These are phyloP conservation scores for Candida dubliniensis DNA, from an alignment of 1,139 yeast species.

Conservation along the genomic window DNA sequence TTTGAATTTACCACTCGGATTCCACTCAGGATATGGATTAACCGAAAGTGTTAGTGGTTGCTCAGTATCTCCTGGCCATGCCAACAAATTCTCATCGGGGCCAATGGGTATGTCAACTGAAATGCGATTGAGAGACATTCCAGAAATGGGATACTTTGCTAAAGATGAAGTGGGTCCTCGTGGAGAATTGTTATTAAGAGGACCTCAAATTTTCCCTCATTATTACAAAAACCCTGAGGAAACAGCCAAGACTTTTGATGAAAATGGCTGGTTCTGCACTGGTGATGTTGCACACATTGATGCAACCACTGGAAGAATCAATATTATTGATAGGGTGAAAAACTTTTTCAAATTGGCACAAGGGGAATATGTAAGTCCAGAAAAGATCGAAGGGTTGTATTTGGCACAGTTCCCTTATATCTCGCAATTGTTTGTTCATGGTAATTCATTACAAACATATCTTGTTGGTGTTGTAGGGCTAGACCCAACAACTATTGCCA, in stretches of 20 bases:
- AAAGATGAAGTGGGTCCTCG: constrained; percentile 36
- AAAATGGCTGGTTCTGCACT: constrained; percentile 51
- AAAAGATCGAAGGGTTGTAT: constrained; percentile 41
- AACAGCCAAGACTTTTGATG: constrained; percentile 46
- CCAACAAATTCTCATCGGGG: constrained; percentile 44
- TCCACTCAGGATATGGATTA: constrained; percentile 46
- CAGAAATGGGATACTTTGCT: constrained; percentile 37
- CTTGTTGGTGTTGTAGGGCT: constrained; percentile 67
- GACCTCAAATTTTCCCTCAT: constrained; percentile 36
- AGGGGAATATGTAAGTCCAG: constrained; percentile 48
- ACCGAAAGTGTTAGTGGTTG: constrained; percentile 49
- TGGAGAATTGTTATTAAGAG: constrained; percentile 42
- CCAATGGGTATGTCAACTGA: constrained; percentile 34
- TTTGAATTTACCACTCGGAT: constrained; percentile 29
- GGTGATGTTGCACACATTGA: constrained; percentile 40
- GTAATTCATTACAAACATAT: constrained; percentile 58
- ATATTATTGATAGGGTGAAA: constrained; percentile 43
- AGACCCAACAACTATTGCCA: constrained; percentile 22
- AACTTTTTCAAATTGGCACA: constrained; percentile 46
- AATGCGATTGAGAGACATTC: constrained; percentile 35
- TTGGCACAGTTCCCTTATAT: constrained; percentile 32
- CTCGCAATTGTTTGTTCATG: constrained; percentile 46
- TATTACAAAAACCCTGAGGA: constrained; percentile 42
- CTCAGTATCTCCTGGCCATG: constrained; percentile 25
- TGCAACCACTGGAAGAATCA: constrained; percentile 22